phyloP scores from a whole-genome alignment of 495 filamentous ascomycete genomes.

The Aspergillus egyptiacus region DNA sequence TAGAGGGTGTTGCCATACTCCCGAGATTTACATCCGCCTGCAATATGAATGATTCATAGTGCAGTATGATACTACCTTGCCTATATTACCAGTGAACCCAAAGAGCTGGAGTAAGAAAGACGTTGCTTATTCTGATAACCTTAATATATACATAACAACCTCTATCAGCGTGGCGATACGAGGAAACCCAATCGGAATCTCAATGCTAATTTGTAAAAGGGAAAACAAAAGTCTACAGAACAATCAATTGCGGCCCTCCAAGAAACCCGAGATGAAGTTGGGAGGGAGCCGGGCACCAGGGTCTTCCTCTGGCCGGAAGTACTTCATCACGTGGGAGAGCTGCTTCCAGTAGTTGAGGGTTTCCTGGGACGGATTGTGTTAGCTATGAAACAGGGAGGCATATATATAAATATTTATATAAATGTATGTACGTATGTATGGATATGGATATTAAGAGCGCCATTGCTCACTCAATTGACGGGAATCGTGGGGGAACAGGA shows the following conservation, averaged over 20 bases:
- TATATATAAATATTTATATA: no score
- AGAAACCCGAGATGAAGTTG: constrained; percentile 87
- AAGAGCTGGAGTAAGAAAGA: constrained; percentile 3
- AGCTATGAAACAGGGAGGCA: neutral
- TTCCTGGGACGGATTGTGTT: constrained; percentile 52
- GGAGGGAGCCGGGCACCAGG: constrained; percentile 67
- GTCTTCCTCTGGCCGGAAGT: constrained; percentile 88
- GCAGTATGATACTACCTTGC: neutral
- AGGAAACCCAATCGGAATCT: constrained; percentile 20
- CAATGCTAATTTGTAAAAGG: constrained; percentile 22
- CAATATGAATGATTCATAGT: no score
- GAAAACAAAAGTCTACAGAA: constrained; percentile 13
- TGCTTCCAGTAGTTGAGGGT: constrained; percentile 99
- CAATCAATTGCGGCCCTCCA: constrained; percentile 59
- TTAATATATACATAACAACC: constrained; percentile 41
- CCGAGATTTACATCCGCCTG: no score
- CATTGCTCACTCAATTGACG: neutral
- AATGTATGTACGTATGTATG: no score
- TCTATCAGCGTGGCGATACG: constrained; percentile 23
- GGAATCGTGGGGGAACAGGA: neutral
- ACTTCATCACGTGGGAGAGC: constrained; percentile 91
- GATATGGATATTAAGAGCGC: neutral
- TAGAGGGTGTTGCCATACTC: no score
- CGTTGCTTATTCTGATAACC: constrained; percentile 31
- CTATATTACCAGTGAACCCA: neutral